phyloP scores from a whole-genome alignment of 129 eudicot genomes.

The Erigeron canadensis region DNA sequence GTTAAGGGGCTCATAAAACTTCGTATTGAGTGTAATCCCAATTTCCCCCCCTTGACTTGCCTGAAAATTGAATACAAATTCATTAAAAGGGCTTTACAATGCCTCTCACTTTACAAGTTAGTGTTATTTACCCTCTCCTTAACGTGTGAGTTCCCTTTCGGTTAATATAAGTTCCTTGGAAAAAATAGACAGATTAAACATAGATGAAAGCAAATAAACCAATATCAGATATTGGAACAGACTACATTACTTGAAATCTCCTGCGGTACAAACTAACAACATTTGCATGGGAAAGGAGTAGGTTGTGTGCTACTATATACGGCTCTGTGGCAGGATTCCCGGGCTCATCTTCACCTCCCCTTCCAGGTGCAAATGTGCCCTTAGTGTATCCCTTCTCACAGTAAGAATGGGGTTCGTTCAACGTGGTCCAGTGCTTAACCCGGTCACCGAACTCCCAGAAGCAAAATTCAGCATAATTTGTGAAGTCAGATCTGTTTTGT shows the following conservation, averaged over 20 bases:
- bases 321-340: slow-evolving; percentile 35
- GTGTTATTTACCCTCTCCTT: background rate
- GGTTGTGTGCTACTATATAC: slow-evolving; percentile 27
- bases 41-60: slow-evolving; percentile 30
- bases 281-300: slow-evolving; percentile 31
- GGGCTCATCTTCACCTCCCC: slow-evolving; percentile 18
- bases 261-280: slow-evolving; percentile 18
- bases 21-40: slow-evolving; percentile 24
- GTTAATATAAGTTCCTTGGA: background rate
- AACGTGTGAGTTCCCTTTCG: background rate
- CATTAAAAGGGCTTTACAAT: background rate
- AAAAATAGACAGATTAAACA: background rate
- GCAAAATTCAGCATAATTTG: slow-evolving; percentile 29
- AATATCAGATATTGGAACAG: background rate
- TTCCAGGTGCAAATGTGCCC: slow-evolving; percentile 30
- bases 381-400: slow-evolving; percentile 20
- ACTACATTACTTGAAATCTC: slow-evolving; percentile 24
- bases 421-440: slow-evolving; percentile 33
- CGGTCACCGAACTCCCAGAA: slow-evolving; percentile 41
- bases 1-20: slow-evolving; percentile 26
- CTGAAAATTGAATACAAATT: slow-evolving; percentile 6
- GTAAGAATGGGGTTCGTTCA: slow-evolving; percentile 32
- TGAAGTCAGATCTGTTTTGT: slow-evolving; percentile 20
- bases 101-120: background rate
- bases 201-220: background rate